Base-by-base conservation (phyloP, 2,329 filamentous ascomycete species). In the Diatrype stigma region DNA sequence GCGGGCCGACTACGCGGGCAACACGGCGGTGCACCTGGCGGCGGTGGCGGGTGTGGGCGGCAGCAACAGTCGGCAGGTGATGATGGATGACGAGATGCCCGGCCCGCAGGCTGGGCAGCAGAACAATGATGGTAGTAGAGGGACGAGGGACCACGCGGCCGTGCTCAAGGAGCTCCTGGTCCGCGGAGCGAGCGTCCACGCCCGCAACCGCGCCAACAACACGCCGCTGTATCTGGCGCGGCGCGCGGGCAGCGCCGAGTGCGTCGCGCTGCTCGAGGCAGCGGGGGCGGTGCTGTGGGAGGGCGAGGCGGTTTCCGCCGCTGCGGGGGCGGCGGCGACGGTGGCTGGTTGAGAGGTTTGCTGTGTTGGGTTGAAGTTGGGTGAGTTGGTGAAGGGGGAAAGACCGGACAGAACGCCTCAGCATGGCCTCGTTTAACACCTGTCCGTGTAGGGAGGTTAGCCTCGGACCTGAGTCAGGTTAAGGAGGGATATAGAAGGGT, bases 1-100 rank as follows among this genome's bases (percentile, higher is more conserved):
- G 63, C 84, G 85, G 56, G 80, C 82, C 28, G 89, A 94, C 70
- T 93, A 93, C 65, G 87, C 87, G 19, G 89, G 89, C 45, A 94
- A 93, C 70, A 93, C 89, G 23, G 77, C 76, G 3, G 69, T 82
- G 35, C 81, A 84, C 61, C 74, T 84, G 2, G 81, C 80, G 1
- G 78, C 80, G 28, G 75, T 82, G 5, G 74, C 34, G 16, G 6
- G 34, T 7, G 12, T n/a, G 34, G 16, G n/a, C n/a, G 16, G 12
- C 34, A 37, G 12, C 34, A 37, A 12, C 34, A 37, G n/a, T 12
- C 34, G 16, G 34, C 6, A 37, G 14, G 34, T 14, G 45, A 17
- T 23, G 10, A n/a, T n/a, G n/a, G n/a, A n/a, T n/a, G n/a, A n/a
- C n/a, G n/a, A n/a, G n/a, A n/a, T n/a, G n/a, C n/a, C n/a, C n/a